Conservation (phyloP, 345 rosid species). For the Eucalyptus dawsonii region DNA sequence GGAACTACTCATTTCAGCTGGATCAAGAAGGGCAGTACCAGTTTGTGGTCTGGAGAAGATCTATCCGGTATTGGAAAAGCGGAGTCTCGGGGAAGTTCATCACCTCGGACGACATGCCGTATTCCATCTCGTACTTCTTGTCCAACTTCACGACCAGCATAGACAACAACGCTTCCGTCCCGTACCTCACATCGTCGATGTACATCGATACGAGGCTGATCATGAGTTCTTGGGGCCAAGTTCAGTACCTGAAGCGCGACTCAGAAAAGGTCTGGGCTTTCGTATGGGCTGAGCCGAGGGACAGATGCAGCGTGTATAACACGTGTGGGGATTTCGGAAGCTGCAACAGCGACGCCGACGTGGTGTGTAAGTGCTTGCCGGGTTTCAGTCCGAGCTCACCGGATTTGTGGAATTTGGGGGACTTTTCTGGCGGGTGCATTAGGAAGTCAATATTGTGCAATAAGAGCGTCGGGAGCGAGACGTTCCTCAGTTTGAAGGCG, state of each 20-base stretch:
- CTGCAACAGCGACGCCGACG: slow-evolving; percentile 9
- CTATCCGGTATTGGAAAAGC: slow-evolving; percentile 1
- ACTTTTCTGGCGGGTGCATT: slow-evolving; percentile 13
- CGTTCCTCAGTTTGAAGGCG: slow-evolving; percentile 31
- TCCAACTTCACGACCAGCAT: slow-evolving; percentile 1
- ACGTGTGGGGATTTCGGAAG: slow-evolving; percentile 26
- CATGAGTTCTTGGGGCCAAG: slow-evolving; percentile 16
- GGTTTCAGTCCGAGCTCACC: slow-evolving; percentile 16
- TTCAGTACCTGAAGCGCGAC: slow-evolving; percentile 3
- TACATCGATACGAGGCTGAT: slow-evolving; percentile 10
- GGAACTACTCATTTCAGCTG: slow-evolving; percentile 23
- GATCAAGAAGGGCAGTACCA: neutral
- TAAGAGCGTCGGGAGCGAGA: slow-evolving; percentile 9
- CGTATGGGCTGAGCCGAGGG: slow-evolving; percentile 18
- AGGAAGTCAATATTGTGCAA: slow-evolving; percentile 13
- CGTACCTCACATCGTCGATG: slow-evolving; percentile 23
- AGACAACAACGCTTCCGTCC: slow-evolving; percentile 16
- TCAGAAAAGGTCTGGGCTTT: slow-evolving; percentile 2
- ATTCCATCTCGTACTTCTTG: neutral
- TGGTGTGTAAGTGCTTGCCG: slow-evolving; percentile 26
- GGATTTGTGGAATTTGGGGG: slow-evolving; percentile 4
- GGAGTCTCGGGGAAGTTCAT: slow-evolving; percentile 1
- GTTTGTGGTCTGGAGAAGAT: neutral
- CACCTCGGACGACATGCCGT: slow-evolving; percentile 7
- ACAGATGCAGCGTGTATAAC: slow-evolving; percentile 8